Evolutionary conservation across 2,329 filamentous ascomycete species (phyloP).

Genomic region (Allantophomopsis cytisporea): DNA sequence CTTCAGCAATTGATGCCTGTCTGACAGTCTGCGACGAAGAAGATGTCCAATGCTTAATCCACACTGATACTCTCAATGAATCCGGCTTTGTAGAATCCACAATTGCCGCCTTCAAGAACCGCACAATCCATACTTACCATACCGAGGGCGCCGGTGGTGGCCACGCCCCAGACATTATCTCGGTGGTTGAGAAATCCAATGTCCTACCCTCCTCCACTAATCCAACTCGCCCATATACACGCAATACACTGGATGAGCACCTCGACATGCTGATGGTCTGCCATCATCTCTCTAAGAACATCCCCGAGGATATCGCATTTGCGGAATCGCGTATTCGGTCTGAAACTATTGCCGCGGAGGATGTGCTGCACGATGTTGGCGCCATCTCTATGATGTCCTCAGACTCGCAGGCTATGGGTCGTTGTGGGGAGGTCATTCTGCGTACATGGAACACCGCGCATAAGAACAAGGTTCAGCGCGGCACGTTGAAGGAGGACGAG

Average conservation of each 20-base stretch:
- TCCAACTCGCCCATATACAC: slow-evolving; percentile 79
- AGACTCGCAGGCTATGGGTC: slow-evolving; percentile 93
- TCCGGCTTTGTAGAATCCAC: slow-evolving; percentile 94
- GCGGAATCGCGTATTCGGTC: slow-evolving; percentile 88
- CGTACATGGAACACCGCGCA: slow-evolving; percentile 95
- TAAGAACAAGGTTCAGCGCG: slow-evolving; percentile 87
- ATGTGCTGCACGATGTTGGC: slow-evolving; percentile 86
- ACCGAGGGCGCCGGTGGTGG: slow-evolving; percentile 92
- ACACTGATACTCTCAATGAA: slow-evolving; percentile 93
- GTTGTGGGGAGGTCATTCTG: slow-evolving; percentile 84
- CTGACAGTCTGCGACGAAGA: slow-evolving; percentile 76
- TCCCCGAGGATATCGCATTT: slow-evolving; percentile 91
- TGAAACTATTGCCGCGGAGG: slow-evolving; percentile 93
- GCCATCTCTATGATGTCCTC: slow-evolving; percentile 97
- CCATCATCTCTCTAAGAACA: slow-evolving; percentile 84
- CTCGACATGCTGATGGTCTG: slow-evolving; percentile 98
- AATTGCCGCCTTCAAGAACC: slow-evolving; percentile 68
- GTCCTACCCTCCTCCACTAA: slow-evolving; percentile 87
- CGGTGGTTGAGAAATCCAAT: slow-evolving; percentile 76
- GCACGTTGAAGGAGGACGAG: slow-evolving; percentile 61
- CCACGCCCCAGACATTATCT: slow-evolving; percentile 92
- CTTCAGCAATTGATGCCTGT: slow-evolving; percentile 81
- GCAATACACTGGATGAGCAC: slow-evolving; percentile 90
- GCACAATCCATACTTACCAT: slow-evolving; percentile 93
- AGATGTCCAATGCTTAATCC: slow-evolving; percentile 87